A percentile compares a stretch with the other conserved stretches of the same genome.
These are phyloP conservation scores for Phytopythium oedochilum DNA, from an alignment of 352 stramenopile genomes.

Conservation along the genomic window DNA sequence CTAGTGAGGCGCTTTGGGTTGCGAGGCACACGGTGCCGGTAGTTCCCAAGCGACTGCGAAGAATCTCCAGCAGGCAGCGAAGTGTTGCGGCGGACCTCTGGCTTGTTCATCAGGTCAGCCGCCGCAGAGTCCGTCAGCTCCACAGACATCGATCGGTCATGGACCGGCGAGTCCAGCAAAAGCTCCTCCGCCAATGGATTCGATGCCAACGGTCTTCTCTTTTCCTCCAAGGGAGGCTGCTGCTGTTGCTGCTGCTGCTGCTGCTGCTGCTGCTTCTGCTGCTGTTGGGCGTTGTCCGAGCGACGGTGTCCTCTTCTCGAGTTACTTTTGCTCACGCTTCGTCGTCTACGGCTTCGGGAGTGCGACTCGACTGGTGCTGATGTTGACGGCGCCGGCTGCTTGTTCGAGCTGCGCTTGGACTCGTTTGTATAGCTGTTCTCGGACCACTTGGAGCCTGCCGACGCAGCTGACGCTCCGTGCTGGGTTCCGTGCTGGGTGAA, in stretches of 20 bases:
- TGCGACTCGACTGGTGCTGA: not conserved
- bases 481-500: not conserved
- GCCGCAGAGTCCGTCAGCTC: conserved; percentile 21
- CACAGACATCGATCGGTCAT: conserved; percentile 27
- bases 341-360: not conserved
- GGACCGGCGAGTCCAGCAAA: conserved; percentile 23
- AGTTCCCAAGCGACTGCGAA: not conserved
- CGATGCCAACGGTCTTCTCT: not conserved
- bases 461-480: too few relatives aligned
- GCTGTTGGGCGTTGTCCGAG: not conserved
- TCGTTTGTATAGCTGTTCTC: not conserved
- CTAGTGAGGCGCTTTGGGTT: conserved; percentile 14
- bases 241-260: not conserved
- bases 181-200: conserved; percentile 15
- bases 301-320: conserved; percentile 1
- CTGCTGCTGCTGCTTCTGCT: not conserved
- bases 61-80: conserved; percentile 24
- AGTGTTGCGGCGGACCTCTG: conserved; percentile 32
- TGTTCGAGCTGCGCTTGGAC: not conserved
- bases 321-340: conserved; percentile 1
- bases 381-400: not conserved
- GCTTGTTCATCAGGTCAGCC: conserved; percentile 5
- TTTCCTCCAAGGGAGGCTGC: not conserved
- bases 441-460: too few relatives aligned
- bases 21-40: conserved; percentile 2